Conservation (phyloP, 768 basidiomycete genomes). For the Lactarius quietus region DNA sequence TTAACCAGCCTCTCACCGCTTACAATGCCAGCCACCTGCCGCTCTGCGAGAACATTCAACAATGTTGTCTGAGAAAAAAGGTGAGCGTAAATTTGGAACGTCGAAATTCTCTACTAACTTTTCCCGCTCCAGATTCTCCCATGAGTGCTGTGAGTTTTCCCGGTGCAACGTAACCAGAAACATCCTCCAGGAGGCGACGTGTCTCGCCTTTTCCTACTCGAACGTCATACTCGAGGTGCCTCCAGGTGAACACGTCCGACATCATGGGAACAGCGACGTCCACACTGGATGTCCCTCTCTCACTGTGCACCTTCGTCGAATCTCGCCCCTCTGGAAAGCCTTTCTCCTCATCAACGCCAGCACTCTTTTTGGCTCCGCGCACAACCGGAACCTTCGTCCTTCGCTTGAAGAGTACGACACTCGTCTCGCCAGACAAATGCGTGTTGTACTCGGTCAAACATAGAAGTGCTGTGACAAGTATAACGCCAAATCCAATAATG, state of each 20-base stretch:
- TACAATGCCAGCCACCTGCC: conserved; percentile 68
- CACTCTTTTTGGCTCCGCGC: conserved; percentile 19
- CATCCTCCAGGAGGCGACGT: conserved; percentile 64
- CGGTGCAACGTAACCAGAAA: conserved; percentile 78
- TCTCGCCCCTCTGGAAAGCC: background rate
- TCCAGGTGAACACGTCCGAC: conserved; percentile 78
- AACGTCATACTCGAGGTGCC: conserved; percentile 70
- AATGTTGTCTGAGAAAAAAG: conserved; percentile 51
- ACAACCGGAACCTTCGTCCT: conserved; percentile 37
- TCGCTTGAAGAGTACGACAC: conserved; percentile 64
- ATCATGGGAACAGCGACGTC: conserved; percentile 25
- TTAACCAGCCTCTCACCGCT: conserved; percentile 63
- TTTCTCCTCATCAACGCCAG: conserved; percentile 32
- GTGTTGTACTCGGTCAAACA: conserved; percentile 56
- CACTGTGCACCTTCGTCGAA: background rate
- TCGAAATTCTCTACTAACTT: conserved; percentile 23
- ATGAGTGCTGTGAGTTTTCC: conserved; percentile 87
- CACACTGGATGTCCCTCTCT: conserved; percentile 13
- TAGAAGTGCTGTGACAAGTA: conserved; percentile 55
- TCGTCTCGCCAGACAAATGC: conserved; percentile 33
- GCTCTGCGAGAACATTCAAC: conserved; percentile 68
- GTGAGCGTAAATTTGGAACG: background rate
- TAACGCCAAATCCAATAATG: conserved; percentile 58
- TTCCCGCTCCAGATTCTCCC: conserved; percentile 79
- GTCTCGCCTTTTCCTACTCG: conserved; percentile 56